Evolutionary conservation across 495 filamentous ascomycete species (phyloP), one percentile per base, ranked within the genome.

Genomic region (Trichoderma orchidacearum): DNA sequence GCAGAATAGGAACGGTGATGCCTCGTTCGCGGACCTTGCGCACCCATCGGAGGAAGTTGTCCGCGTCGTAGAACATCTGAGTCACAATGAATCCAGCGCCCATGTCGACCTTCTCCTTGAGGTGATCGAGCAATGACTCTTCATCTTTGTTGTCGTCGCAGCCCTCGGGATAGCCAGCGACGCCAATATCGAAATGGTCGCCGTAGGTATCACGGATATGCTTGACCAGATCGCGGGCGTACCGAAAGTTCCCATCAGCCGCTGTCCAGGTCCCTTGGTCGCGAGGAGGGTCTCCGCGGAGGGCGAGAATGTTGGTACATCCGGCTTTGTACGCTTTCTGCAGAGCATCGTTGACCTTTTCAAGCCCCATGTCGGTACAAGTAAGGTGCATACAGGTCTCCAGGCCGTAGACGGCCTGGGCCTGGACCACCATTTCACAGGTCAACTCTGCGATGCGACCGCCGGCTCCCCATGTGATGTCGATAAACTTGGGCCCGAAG

Each of bases 331-430:
- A 96, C 6, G 93, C 93, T 61, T 85, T 83, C 63, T 82, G 81
- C 48, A 99, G 78, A 2, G 93, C 94, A 28, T 86, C 80, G 63
- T 97, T 89, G 58, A 99, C 85, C 71, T 89, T 95, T 27, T 87
- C 86, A 63, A 80, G 79, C 9, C 85, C 89, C 94, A 99, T 99
- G 66, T 96, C 94, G 38, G 94, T 99, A 70, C 94, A 99, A 2
- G 94, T 99, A 61, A 99, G 72, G 64, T 99, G 94, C 94, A 99
- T 99, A 72, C 91, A 96, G 7, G 94, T 97, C 74, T 99, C 94
- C 41, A 99, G 75, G 7, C 94, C 94, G 65, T 95, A 92, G 36
- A 90, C 88, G n/a, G 90, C 87, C 71, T 99, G 94, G 41, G 94
- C 93, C 56, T 94, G 89, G 52, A 86, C 84, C 56, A 99, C 92